Evolutionary conservation across 345 rosid species (phyloP).

Genomic region (Jatropha curcas): DNA sequence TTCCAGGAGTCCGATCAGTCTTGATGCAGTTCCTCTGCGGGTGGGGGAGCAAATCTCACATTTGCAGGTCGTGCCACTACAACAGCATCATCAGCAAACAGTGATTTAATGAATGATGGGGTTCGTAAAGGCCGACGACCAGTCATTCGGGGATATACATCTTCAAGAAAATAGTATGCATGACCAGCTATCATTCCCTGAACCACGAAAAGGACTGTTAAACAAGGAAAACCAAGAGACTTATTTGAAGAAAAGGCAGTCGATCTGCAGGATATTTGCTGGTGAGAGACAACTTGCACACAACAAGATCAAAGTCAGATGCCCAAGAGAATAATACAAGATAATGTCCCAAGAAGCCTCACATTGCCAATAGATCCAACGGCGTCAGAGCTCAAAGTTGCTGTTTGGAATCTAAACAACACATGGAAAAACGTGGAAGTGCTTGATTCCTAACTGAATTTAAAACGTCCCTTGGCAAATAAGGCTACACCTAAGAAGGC

Average conservation of each 20-base stretch:
- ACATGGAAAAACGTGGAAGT: background rate
- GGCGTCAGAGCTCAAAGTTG: background rate
- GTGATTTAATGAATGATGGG: slow-evolving; percentile 70
- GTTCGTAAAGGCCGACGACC: slow-evolving; percentile 79
- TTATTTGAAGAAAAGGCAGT: background rate
- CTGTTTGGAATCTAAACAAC: background rate
- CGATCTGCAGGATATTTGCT: background rate
- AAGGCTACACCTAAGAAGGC: too few species aligned
- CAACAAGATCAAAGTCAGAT: background rate
- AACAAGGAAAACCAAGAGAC: background rate
- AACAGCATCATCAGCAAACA: slow-evolving; percentile 85
- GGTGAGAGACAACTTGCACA: background rate
- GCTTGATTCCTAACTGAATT: background rate
- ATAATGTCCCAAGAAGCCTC: background rate
- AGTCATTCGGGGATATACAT: slow-evolving; percentile 85
- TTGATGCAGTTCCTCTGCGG: slow-evolving; percentile 66
- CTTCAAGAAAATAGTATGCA: slow-evolving; percentile 93
- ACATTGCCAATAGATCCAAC: background rate
- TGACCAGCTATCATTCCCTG: slow-evolving; percentile 99
- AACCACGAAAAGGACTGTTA: background rate
- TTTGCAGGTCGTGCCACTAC: slow-evolving; percentile 74
- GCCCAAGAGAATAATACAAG: background rate
- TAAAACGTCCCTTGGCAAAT: too few species aligned
- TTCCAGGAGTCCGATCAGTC: slow-evolving; percentile 37
- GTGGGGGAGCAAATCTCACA: slow-evolving; percentile 77